A percentile compares a stretch with the other conserved stretches of the same genome.
Evolutionary conservation across 202 grass and related monocot species (phyloP).

Genomic region (Carex sylvatica): DNA sequence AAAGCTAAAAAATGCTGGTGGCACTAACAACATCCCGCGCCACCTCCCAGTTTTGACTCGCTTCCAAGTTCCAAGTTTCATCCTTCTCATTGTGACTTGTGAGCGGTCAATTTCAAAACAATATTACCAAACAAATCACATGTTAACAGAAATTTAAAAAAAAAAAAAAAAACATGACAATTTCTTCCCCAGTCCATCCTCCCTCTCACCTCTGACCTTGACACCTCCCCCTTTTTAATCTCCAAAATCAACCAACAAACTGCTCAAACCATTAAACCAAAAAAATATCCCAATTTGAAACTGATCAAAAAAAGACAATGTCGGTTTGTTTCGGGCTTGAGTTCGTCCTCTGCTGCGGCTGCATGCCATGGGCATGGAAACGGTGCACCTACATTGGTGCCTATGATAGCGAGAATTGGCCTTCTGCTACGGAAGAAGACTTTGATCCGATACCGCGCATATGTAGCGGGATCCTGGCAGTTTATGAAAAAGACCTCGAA

Average conservation of each 20-base stretch:
- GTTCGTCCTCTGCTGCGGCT: slow-evolving; percentile 71
- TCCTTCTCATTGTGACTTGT: background rate
- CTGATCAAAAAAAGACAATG: slow-evolving; percentile 34
- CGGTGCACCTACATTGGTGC: slow-evolving; percentile 86
- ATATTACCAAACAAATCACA: background rate
- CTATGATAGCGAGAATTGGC: slow-evolving; percentile 98
- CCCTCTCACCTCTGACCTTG: background rate
- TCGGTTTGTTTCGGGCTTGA: slow-evolving; percentile 81
- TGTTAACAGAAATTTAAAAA: background rate
- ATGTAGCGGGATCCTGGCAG: slow-evolving; percentile 64
- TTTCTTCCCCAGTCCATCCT: background rate
- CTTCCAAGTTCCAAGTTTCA: background rate
- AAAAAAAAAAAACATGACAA: background rate
- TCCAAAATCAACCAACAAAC: background rate
- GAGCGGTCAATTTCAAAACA: background rate
- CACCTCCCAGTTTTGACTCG: background rate
- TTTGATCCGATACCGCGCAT: slow-evolving; percentile 72
- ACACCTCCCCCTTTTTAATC: slow-evolving; percentile 13
- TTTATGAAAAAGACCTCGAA: slow-evolving; percentile 56
- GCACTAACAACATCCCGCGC: background rate
- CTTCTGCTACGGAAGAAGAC: slow-evolving; percentile 43
- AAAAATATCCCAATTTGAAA: background rate
- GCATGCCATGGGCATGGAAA: slow-evolving; percentile 79
- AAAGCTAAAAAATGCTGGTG: too few species aligned
- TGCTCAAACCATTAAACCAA: background rate